Evolutionary conservation across 2,329 filamentous ascomycete genomes (phyloP), one percentile per base, ranked within the genome.

Genomic region (Paraphoma chrysanthemicola): DNA sequence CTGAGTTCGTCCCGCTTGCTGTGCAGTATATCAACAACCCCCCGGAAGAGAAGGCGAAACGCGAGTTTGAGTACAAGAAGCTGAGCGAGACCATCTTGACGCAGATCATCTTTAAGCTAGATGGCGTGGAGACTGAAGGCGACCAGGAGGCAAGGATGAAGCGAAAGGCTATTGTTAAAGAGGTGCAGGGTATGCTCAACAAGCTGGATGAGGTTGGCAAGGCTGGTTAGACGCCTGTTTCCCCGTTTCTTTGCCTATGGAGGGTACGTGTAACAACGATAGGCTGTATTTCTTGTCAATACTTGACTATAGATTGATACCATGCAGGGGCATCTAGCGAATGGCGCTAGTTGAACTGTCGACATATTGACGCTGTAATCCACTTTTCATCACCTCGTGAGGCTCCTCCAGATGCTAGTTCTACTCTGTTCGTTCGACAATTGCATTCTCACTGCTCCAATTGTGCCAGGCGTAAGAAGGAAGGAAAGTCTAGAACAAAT

Each of bases 81-180:
- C 75, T 95, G 16, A 88, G 86, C 4, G 91, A 95, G 80, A 91
- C 88, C 4, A 84, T 93, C 39, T 81, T 95, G 81, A 86, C 89
- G 59, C 89, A 93, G 66, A 86, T 93, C 2, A 70, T 94, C 38
- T 78, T 95, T 62, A 94, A 93, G 78, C 76, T 92, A 39, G 91
- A 95, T 72, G 88, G 84, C 18, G 86, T 94, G 2, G 90, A 94
- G 64, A 88, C 88, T 0, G 88, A 89, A 46, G 90, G 90, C 5
- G 86, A 91, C 62, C 63, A 80, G 9, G 86, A 88, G 11, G 86
- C 90, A 28, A 82, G 90, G 59, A 77, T 82, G 11, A 85, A 81
- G 72, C 81, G 91, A 69, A 93, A 90, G 79, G 89, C 88, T 55
- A 76, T 93, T 48, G 89, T 94, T n/a, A 86, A 82, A 67, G 83